Base-by-base conservation (phyloP, 2,329 filamentous ascomycete genomes). In the Plenodomus lindquistii region DNA sequence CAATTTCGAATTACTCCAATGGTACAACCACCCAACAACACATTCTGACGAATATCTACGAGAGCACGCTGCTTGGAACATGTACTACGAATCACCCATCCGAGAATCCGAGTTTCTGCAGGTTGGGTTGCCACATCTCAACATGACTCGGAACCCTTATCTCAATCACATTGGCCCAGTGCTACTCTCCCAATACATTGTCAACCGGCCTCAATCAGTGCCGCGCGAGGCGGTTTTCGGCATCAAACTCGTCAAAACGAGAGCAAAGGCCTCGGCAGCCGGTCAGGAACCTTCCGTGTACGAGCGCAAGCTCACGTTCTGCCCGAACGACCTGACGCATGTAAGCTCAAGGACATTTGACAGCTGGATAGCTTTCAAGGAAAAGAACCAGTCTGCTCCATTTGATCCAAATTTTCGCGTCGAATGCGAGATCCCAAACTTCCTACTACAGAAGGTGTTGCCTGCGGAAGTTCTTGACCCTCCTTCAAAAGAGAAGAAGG, bases 161-260 rank as follows among this genome's bases (percentile, higher is more conserved):
- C 59, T 76, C 52, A 71, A 72, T 20, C 70, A 73, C 51, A 51
- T 77, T 13, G 65, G 58, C 0, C 71, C 73, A 1, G 50, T 75
- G 0, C 60, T 76, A 4, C 61, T 77, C 13, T 62, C 63, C 2
- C 59, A 59, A 16, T 52, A 62, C 5, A 48, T 69, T 2, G 38
- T 49, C 1, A 46, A 44, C 3, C 54, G 40, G 35, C 39, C 57
- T 17, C 2, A 35, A 6, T 44, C 53, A 1, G 44, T 47, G 1
- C 45, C 57, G 1, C 55, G 55, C 4, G 54, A 57, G 27, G 39
- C 66, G 5, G 27, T 59, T 0, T 70, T 67, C 39, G 49, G 54
- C 0, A 66, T 77, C 27, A 54, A 60, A 29, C 22, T 75, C 4
- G 63, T 60, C 11, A 69, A 66, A 3, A 65, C 55, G 20, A 51